Conservation (phyloP, 257 asterid species). For the Jacaranda copaia region DNA sequence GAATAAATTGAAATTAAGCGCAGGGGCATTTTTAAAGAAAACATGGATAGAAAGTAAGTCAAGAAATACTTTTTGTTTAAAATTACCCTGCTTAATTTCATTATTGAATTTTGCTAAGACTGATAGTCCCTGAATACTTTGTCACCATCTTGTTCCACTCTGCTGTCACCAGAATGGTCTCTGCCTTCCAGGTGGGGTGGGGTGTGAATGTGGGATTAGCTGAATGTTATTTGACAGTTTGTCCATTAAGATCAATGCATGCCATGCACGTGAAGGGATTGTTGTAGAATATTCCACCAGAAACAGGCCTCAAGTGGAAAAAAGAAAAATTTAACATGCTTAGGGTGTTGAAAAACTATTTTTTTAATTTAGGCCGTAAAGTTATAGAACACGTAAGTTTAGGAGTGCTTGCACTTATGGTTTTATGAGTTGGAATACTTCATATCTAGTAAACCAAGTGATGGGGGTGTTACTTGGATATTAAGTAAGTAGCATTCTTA, state of each 20-base stretch:
- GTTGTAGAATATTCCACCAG: not conserved
- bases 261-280: not conserved
- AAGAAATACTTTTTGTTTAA: not conserved
- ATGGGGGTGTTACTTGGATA: not conserved
- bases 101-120: not conserved
- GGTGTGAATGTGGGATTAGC: constrained; percentile 2
- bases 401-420: not conserved
- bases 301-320: constrained; percentile 14
- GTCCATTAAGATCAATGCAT: not conserved
- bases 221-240: constrained; percentile 10
- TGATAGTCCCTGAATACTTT: no score
- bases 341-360: not conserved
- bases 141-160: no score
- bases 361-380: not conserved
- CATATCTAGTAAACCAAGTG: not conserved
- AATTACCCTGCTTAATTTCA: not conserved
- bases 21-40: not conserved
- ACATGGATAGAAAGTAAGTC: not conserved
- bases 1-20: not conserved
- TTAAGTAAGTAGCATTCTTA: not conserved
- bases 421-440: constrained; percentile 13
- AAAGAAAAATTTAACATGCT: not conserved
- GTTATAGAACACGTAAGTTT: not conserved
- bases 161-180: no score
- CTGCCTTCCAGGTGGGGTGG: no score